These are phyloP conservation scores for Arachnomyces sp. DNA, from an alignment of 2,329 filamentous ascomycete species.

Conservation along the genomic window DNA sequence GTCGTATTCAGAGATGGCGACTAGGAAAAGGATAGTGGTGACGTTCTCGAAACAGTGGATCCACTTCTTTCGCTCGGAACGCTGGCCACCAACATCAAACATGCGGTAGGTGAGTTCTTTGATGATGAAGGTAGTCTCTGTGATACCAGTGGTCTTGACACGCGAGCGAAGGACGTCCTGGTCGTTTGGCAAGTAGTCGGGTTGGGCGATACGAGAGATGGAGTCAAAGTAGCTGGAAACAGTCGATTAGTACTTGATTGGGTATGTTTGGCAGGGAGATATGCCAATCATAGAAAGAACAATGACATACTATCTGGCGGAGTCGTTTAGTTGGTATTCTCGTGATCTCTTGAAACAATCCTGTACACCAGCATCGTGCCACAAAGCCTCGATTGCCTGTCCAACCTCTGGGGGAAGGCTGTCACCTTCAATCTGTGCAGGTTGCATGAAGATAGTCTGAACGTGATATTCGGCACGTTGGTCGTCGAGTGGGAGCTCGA, in stretches of 20 bases:
- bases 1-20: slow-evolving; percentile 95
- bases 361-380: slow-evolving; percentile 88
- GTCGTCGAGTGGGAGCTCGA: slow-evolving; percentile 77
- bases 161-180: slow-evolving; percentile 91
- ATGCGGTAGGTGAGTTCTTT: slow-evolving; percentile 91
- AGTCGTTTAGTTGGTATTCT: slow-evolving; percentile 95
- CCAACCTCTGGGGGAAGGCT: slow-evolving; percentile 90
- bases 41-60: slow-evolving; percentile 99
- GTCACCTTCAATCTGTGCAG: slow-evolving; percentile 91
- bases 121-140: slow-evolving; percentile 92
- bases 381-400: slow-evolving; percentile 82
- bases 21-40: slow-evolving; percentile 90
- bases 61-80: slow-evolving; percentile 98
- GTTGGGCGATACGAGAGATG: slow-evolving; percentile 78
- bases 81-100: slow-evolving; percentile 94
- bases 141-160: slow-evolving; percentile 97
- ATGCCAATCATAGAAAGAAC: not conserved
- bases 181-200: slow-evolving; percentile 90
- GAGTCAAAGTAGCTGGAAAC: slow-evolving; percentile 83
- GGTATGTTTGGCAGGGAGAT: not conserved
- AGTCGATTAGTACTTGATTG: slow-evolving; percentile 28
- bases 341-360: slow-evolving; percentile 92
- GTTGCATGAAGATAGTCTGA: slow-evolving; percentile 98
- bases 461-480: slow-evolving; percentile 93
- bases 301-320: slow-evolving; percentile 76